Evolutionary conservation across 2,329 filamentous ascomycete species (phyloP).

Genomic region (Xylariaceae sp.): DNA sequence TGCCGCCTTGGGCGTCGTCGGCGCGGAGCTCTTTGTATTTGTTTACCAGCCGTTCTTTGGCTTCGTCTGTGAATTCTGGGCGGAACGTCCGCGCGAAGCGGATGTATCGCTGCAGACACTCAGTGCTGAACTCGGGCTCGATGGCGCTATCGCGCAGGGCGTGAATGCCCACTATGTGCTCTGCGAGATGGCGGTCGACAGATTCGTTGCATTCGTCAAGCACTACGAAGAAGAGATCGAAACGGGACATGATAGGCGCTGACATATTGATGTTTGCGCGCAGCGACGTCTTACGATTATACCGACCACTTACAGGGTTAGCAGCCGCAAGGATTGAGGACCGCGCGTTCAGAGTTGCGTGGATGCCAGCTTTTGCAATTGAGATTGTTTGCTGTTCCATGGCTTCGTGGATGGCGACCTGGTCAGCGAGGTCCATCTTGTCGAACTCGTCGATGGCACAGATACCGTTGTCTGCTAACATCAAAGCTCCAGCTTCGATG

Average conservation of each 20-base stretch:
- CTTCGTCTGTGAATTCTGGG: conserved; percentile 84
- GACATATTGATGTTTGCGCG: conserved; percentile 98
- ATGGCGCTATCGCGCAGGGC: conserved; percentile 89
- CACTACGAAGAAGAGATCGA: conserved; percentile 97
- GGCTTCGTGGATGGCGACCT: conserved; percentile 98
- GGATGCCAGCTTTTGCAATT: conserved; percentile 96
- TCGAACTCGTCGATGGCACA: conserved; percentile 99
- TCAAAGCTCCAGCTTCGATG: conserved; percentile 94
- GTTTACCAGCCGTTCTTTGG: conserved; percentile 78
- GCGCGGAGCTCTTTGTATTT: conserved; percentile 94
- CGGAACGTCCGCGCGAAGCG: conserved; percentile 93
- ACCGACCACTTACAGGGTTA: conserved; percentile 92
- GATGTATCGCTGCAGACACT: conserved; percentile 95
- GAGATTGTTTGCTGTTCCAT: conserved; percentile 99
- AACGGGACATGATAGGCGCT: conserved; percentile 98
- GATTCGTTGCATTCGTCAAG: conserved; percentile 94
- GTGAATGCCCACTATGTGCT: conserved; percentile 93
- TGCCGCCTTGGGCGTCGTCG: conserved; percentile 89
- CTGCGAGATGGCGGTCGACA: conserved; percentile 83
- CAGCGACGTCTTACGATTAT: conserved; percentile 92
- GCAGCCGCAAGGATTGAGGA: conserved; percentile 94
- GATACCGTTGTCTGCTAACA: conserved; percentile 95
- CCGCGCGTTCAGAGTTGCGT: conserved; percentile 92
- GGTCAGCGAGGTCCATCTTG: conserved; percentile 97
- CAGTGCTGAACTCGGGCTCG: conserved; percentile 89